A percentile compares a stretch with the other conserved stretches of the same genome.
These are phyloP conservation scores for Candida ulmi DNA, from an alignment of 805 yeast genomes.

Conservation along the genomic window DNA sequence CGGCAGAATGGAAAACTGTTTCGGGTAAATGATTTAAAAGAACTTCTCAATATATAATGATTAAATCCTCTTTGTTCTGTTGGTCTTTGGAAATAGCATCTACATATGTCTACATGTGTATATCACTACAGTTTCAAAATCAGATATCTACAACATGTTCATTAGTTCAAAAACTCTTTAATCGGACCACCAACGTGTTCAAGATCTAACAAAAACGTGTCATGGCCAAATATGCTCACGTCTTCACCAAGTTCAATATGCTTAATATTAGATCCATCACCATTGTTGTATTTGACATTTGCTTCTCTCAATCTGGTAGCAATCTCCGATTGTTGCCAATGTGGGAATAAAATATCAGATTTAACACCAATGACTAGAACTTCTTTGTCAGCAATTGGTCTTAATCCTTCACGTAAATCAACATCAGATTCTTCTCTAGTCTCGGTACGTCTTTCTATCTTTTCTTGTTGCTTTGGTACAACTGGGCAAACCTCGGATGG, in stretches of 20 bases:
- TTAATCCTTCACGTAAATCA: slow-evolving; percentile 66
- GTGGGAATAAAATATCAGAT: slow-evolving; percentile 86
- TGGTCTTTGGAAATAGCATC: too few relatives aligned
- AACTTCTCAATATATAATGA: too few relatives aligned
- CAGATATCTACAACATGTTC: too few relatives aligned
- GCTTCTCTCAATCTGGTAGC: slow-evolving; percentile 46
- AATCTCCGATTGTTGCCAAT: slow-evolving; percentile 89
- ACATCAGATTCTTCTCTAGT: slow-evolving; percentile 49
- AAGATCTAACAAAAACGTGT: slow-evolving; percentile 76
- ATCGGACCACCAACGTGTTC: slow-evolving; percentile 79
- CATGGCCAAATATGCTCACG: slow-evolving; percentile 83
- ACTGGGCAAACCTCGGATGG: slow-evolving; percentile 29
- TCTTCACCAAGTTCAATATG: slow-evolving; percentile 76
- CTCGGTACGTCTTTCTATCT: slow-evolving; percentile 41
- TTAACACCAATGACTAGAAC: slow-evolving; percentile 87
- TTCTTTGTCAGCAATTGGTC: slow-evolving; percentile 54
- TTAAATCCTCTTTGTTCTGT: too few relatives aligned
- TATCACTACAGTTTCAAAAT: too few relatives aligned
- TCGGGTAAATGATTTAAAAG: too few relatives aligned
- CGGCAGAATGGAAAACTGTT: too few relatives aligned
- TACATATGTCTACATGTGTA: too few relatives aligned
- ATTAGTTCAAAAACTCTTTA: slow-evolving; percentile 47
- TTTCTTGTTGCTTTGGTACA: slow-evolving; percentile 47
- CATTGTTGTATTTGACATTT: slow-evolving; percentile 24
- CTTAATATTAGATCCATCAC: slow-evolving; percentile 36